A percentile compares a stretch with the other conserved stretches of the same genome.
phyloP scores from a whole-genome alignment of 441 rosid species.

The Eutrema salsugineum region DNA sequence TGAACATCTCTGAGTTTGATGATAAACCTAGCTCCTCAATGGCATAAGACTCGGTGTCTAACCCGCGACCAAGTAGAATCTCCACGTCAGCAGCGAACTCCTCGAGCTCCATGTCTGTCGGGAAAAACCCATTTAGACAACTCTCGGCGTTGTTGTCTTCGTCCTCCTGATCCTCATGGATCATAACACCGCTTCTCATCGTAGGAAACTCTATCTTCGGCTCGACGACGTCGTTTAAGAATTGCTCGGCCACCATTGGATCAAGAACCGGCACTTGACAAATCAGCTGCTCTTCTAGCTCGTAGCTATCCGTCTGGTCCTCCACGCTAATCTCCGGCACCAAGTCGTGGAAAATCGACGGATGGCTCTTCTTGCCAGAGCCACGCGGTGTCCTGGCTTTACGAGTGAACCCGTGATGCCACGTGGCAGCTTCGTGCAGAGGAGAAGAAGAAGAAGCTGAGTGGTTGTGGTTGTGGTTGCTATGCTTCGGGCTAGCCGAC shows the following conservation, averaged over 20 bases:
- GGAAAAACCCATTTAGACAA: conserved; percentile 48
- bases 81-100: conserved; percentile 90
- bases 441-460: conserved; percentile 2
- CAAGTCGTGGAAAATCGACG: conserved; percentile 33
- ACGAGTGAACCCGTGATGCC: conserved; percentile 80
- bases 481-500: conserved; percentile 35
- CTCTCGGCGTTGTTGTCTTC: conserved; percentile 30
- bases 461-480: conserved; percentile 3
- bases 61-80: conserved; percentile 70
- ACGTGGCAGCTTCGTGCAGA: conserved; percentile 38
- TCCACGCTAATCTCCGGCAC: conserved; percentile 79
- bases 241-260: conserved; percentile 48
- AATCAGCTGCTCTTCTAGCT: conserved; percentile 66
- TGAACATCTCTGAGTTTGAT: conserved; percentile 23
- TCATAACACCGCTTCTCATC: conserved; percentile 9
- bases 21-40: conserved; percentile 71
- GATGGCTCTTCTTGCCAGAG: conserved; percentile 17
- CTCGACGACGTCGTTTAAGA: conserved; percentile 29
- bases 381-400: conserved; percentile 85
- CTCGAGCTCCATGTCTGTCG: conserved; percentile 80
- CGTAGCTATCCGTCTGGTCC: conserved; percentile 51
- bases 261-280: conserved; percentile 81
- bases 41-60: conserved; percentile 59
- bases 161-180: conserved; percentile 5
- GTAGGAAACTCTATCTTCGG: conserved; percentile 27